Percentiles rank a stretch among this genome's conserved stretches.
These are phyloP conservation scores for Didymella sp. DNA, from an alignment of 2,329 filamentous ascomycete species.

Conservation along the genomic window DNA sequence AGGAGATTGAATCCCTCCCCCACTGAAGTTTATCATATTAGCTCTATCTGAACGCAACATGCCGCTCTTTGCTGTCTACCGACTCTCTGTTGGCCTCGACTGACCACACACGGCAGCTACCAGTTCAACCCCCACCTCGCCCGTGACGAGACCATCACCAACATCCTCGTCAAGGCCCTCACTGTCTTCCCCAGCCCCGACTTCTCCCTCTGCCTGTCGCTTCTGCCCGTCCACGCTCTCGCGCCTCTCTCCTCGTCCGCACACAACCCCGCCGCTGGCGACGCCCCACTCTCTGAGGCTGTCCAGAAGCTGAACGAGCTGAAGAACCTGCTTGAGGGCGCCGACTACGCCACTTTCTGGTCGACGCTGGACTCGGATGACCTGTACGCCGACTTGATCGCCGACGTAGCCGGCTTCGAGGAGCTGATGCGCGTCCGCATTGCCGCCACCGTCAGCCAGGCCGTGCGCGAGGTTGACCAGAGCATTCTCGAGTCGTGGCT, in stretches of 20 bases:
- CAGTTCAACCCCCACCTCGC: slow-evolving; percentile 99
- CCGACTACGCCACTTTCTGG: slow-evolving; percentile 94
- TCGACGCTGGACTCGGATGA: slow-evolving; percentile 90
- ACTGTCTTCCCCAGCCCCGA: slow-evolving; percentile 96
- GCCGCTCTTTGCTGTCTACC: neutral
- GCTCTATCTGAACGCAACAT: slow-evolving; percentile 71
- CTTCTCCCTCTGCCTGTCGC: slow-evolving; percentile 91
- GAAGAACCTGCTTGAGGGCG: slow-evolving; percentile 85
- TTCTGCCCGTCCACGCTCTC: slow-evolving; percentile 85
- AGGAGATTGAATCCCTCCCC: slow-evolving; percentile 64
- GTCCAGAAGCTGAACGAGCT: slow-evolving; percentile 85
- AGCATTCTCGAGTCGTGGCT: slow-evolving; percentile 59
- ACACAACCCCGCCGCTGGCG: slow-evolving; percentile 63
- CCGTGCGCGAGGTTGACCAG: slow-evolving; percentile 73
- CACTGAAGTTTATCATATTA: slow-evolving; percentile 74
- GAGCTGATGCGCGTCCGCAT: slow-evolving; percentile 91
- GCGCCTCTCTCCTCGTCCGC: slow-evolving; percentile 61
- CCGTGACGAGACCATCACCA: slow-evolving; percentile 96
- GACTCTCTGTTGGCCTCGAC: slow-evolving; percentile 10
- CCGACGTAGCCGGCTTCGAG: slow-evolving; percentile 94
- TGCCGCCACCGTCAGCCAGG: slow-evolving; percentile 85
- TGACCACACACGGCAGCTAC: slow-evolving; percentile 69
- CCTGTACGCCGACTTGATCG: slow-evolving; percentile 92
- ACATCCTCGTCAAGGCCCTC: slow-evolving; percentile 97
- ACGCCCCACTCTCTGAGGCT: slow-evolving; percentile 80